These are phyloP conservation scores for Pterula multifida DNA, from an alignment of 1,284 basidiomycete genomes.

Conservation along the genomic window DNA sequence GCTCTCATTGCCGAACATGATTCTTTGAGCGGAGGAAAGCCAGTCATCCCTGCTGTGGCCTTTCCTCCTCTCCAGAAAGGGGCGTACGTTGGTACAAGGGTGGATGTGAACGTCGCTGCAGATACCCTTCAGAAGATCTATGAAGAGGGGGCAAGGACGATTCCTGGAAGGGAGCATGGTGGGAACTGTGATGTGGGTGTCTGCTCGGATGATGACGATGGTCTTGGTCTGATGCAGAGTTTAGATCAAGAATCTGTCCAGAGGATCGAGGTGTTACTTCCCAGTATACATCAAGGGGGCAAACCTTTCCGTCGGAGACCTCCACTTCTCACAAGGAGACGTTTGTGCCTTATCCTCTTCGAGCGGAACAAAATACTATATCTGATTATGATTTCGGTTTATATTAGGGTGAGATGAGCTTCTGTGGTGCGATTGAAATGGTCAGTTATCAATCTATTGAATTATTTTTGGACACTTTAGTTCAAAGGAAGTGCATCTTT, in stretches of 20 bases:
- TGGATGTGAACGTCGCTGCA: conserved; percentile 24
- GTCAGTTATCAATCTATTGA: conserved; percentile 16
- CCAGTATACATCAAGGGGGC: conserved; percentile 71
- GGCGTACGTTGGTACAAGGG: conserved; percentile 55
- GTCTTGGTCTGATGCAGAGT: background rate
- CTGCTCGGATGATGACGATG: background rate
- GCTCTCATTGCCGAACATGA: conserved; percentile 47
- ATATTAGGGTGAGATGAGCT: conserved; percentile 53
- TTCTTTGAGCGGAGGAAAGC: conserved; percentile 5
- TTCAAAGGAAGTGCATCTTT: background rate
- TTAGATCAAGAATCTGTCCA: conserved; percentile 66
- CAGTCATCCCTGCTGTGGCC: conserved; percentile 54
- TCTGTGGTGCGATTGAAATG: conserved; percentile 77
- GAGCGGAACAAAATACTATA: background rate
- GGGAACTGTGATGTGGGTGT: conserved; percentile 62
- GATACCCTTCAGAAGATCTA: conserved; percentile 42
- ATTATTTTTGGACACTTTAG: background rate
- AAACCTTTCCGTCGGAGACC: conserved; percentile 67
- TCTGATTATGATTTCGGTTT: background rate
- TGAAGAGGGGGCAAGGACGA: conserved; percentile 60
- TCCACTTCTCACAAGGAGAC: conserved; percentile 77
- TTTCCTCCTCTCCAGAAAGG: conserved; percentile 50
- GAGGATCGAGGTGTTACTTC: conserved; percentile 62
- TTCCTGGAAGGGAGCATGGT: conserved; percentile 73
- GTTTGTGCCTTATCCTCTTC: conserved; percentile 25